Evolutionary conservation across 345 rosid species (phyloP).

Genomic region (Cardamine resedifolia): DNA sequence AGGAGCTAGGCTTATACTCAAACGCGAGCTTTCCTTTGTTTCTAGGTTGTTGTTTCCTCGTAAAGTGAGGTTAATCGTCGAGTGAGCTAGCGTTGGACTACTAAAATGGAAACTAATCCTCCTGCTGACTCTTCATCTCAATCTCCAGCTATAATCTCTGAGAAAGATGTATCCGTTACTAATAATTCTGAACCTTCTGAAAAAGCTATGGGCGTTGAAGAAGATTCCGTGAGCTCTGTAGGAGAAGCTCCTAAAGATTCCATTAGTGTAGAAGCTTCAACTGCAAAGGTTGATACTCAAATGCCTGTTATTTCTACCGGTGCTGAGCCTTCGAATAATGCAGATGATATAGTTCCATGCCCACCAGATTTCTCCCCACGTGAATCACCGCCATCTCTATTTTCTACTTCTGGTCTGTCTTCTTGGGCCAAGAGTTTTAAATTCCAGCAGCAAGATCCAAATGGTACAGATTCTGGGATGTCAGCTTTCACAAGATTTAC

Average conservation of each 20-base stretch:
- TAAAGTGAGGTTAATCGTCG: neutral
- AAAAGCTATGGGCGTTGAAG: neutral
- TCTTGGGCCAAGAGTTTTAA: conserved; percentile 77
- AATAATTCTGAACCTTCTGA: conserved; percentile 13
- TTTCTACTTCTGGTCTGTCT: conserved; percentile 60
- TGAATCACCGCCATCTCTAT: conserved; percentile 40
- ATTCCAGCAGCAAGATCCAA: conserved; percentile 58
- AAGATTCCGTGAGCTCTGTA: conserved; percentile 16
- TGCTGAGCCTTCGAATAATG: conserved; percentile 28
- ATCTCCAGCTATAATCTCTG: conserved; percentile 33
- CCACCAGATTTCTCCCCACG: conserved; percentile 39
- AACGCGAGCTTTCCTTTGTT: neutral
- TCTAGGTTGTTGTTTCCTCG: conserved; percentile 17
- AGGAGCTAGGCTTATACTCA: neutral
- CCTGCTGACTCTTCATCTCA: conserved; percentile 43
- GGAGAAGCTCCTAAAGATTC: conserved; percentile 19
- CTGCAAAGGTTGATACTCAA: conserved; percentile 18
- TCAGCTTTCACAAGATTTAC: conserved; percentile 72
- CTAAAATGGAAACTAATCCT: conserved; percentile 52
- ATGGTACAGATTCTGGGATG: conserved; percentile 48
- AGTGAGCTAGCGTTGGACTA: conserved; percentile 2
- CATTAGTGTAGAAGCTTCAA: conserved; percentile 14
- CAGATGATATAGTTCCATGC: conserved; percentile 34
- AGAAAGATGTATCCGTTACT: neutral
- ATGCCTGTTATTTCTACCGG: conserved; percentile 9